A percentile compares a stretch with the other conserved stretches of the same genome.
Conservation (phyloP, 2,329 filamentous ascomycete species). For the Scedosporium dehoogii region DNA sequence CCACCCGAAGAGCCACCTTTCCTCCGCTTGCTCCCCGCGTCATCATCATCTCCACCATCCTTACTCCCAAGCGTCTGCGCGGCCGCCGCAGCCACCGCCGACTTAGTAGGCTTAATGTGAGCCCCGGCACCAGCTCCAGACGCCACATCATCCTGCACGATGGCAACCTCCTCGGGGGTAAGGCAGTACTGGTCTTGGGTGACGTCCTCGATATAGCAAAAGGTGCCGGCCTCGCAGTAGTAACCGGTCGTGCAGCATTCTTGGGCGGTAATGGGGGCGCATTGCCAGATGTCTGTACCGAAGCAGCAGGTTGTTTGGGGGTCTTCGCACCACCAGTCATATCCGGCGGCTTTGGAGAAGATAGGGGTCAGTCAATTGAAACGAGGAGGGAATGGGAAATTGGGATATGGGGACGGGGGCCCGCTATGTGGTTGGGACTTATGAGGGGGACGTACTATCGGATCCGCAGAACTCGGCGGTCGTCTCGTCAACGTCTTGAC, state of each 20-base stretch:
- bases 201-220: slow-evolving; percentile 8
- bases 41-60: not conserved
- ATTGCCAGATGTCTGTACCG: slow-evolving; percentile 10
- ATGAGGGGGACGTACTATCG: not conserved
- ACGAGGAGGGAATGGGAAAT: not conserved
- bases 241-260: slow-evolving; percentile 13
- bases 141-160: not conserved
- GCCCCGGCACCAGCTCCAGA: slow-evolving; percentile 1
- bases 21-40: not conserved
- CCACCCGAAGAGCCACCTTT: not conserved
- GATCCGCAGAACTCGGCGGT: slow-evolving; percentile 1
- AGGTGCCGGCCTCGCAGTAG: slow-evolving; percentile 11
- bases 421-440: not conserved
- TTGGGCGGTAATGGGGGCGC: slow-evolving; percentile 12
- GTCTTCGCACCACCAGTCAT: slow-evolving; percentile 9
- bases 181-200: slow-evolving; percentile 8
- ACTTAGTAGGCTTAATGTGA: not conserved
- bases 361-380: not conserved
- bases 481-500: not conserved
- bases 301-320: slow-evolving; percentile 10
- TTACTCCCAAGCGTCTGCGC: not conserved
- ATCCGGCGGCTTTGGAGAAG: slow-evolving; percentile 6
- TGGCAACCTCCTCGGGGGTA: not conserved
- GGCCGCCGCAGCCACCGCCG: not conserved
- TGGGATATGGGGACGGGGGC: not conserved